phyloP scores from a whole-genome alignment of 2,329 filamentous ascomycete species.

The Nigrospora oryzae region DNA sequence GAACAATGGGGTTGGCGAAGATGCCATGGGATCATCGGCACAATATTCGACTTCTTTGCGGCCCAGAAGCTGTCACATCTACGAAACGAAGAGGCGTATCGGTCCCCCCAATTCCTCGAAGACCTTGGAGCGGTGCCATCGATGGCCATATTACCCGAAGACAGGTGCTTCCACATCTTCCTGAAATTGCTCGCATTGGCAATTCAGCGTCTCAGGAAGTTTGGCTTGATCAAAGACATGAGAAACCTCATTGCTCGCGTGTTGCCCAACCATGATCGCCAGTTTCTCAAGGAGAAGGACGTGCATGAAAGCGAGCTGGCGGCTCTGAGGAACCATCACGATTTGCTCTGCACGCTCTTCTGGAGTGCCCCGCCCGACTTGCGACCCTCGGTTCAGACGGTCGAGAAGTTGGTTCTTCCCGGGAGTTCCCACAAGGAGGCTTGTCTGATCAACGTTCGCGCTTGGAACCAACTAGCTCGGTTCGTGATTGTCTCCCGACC shows the following conservation, averaged over 20 bases:
- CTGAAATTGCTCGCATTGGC: conserved; percentile 54
- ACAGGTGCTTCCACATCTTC: conserved; percentile 60
- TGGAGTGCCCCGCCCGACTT: conserved; percentile 51
- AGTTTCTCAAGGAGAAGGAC: conserved; percentile 54
- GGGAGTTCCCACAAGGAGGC: conserved; percentile 58
- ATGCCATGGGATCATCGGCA: conserved; percentile 47
- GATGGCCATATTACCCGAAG: conserved; percentile 41
- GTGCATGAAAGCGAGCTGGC: conserved; percentile 54
- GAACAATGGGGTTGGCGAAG: conserved; percentile 58
- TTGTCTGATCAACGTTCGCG: conserved; percentile 53
- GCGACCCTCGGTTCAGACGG: conserved; percentile 42
- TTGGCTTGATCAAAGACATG: conserved; percentile 46
- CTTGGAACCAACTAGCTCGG: conserved; percentile 54
- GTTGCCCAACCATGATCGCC: conserved; percentile 57
- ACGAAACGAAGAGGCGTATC: conserved; percentile 54
- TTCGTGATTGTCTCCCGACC: conserved; percentile 44
- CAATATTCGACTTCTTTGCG: conserved; percentile 62
- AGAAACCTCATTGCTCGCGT: conserved; percentile 53
- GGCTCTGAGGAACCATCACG: conserved; percentile 59
- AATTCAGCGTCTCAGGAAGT: conserved; percentile 40
- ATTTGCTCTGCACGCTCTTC: conserved; percentile 57
- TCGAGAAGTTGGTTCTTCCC: conserved; percentile 52
- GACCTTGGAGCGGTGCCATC: conserved; percentile 37
- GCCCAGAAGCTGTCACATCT: conserved; percentile 52
- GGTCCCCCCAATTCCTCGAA: conserved; percentile 54